Evolutionary conservation across 2,329 filamentous ascomycete species (phyloP), one percentile per base, ranked within the genome.

Genomic region (Fonsecaea multimorphosa): DNA sequence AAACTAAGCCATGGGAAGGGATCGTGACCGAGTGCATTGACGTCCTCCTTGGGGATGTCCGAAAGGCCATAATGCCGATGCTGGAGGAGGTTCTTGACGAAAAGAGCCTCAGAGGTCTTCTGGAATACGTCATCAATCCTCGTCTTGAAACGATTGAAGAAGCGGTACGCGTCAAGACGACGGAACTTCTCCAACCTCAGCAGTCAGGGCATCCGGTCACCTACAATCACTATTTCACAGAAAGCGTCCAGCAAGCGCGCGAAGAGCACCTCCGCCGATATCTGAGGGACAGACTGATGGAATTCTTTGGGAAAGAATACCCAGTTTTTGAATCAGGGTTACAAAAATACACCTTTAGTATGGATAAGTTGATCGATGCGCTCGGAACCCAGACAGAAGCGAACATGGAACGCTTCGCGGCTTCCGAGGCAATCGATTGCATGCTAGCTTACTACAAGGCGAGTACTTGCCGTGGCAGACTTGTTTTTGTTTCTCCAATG

Each of bases 1-100:
- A 90, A 64, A 86, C 82, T 0, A 61, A 70, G 6, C 83, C 82
- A 0, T 91, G 87, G 88, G 73, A 80, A 49, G 32, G 63, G 0
- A 79, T 84, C 2, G 78, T 75, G 2, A 61, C 51, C 1, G 51
- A 67, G 0, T 80, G 82, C 60, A 74, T 82, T 44, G 68, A 74
- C 3, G 73, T 65, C 0, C 73, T 84, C 36, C 73, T 76, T 40
- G 54, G 68, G 0, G 70, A 73, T 0, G 76, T 77, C 49, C 71
- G 73, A 34, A 63, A 69, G 2, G 80, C 83, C 56, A 68, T 83
- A 1, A 38, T 72, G 1, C 69, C 72, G 1, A 73, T 78, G 12
- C 70, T 80, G 9, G 32, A 68, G 6, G 66, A 81, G 14, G 71
- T 81, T 19, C 76, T 80, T 0, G 78, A 83, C 27, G 63, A 64